Evolutionary conservation across 2,329 filamentous ascomycete species (phyloP), one percentile per base, ranked within the genome.

Genomic region (Tolypocladium cylindrosporum): DNA sequence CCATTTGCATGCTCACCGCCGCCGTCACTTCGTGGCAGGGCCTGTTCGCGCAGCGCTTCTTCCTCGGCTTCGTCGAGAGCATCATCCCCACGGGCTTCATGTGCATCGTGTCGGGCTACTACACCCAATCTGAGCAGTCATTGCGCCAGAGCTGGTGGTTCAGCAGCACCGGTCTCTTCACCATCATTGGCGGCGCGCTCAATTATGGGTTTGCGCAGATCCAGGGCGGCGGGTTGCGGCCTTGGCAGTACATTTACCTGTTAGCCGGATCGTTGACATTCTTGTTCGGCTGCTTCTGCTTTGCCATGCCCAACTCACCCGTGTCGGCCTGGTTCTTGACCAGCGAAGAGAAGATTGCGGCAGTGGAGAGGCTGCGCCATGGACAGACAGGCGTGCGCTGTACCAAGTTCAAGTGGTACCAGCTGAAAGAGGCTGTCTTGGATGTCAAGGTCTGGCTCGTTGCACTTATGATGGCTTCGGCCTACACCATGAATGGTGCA

Each of bases 171-270:
- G 83, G 82, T 8, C 77, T 83, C 58, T 84, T 81, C 63, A 87
- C 83, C 27, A 80, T 88, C 57, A 75, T 87, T 56, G 86, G 86
- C 7, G 79, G 84, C 10, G 80, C 76, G 0, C 70, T 88, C 55
- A 88, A 87, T 70, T 89, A 88, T 67, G 86, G 79, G 3, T 88
- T 88, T 65, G 84, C 82, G 0, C 84, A 87, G 68, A 82, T 89
- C 54, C 71, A 67, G 0, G 74, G 77, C 1, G 82, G 82, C 0
- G 67, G 71, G 0, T 70, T 88, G 48, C 78, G 75, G 48, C 73
- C 79, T 4, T 91, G 87, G 86, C 86, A 89, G 72, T 88, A 87
- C 64, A 86, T 89, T 59, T 89, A 88, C 67, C 74, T 89, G 16
- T 72, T 89, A 21, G 84, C 85, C 1, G 86, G 86, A 0, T 75